Evolutionary conservation across 345 rosid species (phyloP).

Genomic region (Eucalyptus dawsonii): DNA sequence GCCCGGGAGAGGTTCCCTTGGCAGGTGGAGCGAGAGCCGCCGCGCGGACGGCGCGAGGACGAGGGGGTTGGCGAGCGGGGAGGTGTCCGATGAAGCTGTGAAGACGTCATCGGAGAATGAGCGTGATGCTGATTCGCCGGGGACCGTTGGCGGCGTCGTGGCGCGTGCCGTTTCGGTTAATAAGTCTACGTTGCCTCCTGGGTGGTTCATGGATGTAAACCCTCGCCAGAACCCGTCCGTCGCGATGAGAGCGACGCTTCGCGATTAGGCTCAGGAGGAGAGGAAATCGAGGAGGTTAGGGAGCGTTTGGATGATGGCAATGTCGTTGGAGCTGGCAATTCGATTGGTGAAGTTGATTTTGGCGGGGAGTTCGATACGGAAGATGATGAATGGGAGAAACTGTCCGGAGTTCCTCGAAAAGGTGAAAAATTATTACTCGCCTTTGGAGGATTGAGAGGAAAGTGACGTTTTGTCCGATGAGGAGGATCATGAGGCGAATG

Average conservation of each 20-base stretch:
- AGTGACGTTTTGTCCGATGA: background rate
- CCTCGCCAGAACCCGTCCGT: background rate
- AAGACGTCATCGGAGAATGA: background rate
- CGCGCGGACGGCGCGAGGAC: background rate
- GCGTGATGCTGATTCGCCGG: background rate
- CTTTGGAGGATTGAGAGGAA: background rate
- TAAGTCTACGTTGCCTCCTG: constrained; percentile 32
- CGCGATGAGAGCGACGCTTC: background rate
- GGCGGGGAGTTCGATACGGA: background rate
- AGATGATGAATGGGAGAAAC: background rate
- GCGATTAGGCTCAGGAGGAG: constrained; percentile 7
- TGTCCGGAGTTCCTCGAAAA: background rate
- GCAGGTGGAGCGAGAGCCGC: constrained; percentile 20
- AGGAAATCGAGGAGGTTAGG: background rate
- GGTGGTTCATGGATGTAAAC: constrained; percentile 26
- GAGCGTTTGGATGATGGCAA: background rate
- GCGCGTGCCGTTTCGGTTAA: constrained; percentile 11
- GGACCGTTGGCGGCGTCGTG: background rate
- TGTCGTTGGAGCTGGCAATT: background rate
- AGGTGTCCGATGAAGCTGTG: background rate
- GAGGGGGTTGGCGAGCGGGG: background rate
- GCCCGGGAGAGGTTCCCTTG: constrained; percentile 51
- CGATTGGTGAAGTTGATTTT: background rate
- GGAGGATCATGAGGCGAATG: background rate
- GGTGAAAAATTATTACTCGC: background rate